Evolutionary conservation across 495 filamentous ascomycete species (phyloP).

Genomic region (Xylaria bambusicola): DNA sequence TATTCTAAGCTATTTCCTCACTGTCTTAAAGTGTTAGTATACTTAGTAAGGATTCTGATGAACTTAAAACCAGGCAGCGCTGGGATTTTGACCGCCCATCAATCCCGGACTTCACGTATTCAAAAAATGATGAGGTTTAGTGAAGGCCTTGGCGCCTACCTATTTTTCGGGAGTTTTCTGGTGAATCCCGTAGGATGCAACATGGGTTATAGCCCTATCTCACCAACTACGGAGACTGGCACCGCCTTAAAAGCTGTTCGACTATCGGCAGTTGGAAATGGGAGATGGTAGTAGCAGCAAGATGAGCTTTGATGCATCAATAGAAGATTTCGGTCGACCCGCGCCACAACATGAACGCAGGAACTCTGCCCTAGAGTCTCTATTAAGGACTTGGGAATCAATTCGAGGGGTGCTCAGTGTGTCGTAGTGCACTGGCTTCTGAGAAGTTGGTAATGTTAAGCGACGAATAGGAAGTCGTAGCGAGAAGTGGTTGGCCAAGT

Average conservation of each 20-base stretch:
- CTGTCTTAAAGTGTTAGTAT: no score
- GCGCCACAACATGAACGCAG: neutral
- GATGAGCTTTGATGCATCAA: neutral
- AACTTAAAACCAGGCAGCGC: neutral
- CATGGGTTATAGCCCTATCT: neutral
- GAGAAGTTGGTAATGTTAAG: neutral
- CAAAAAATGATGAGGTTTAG: no score
- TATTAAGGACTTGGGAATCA: neutral
- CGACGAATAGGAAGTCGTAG: constrained; percentile 17
- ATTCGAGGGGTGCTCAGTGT: constrained; percentile 2
- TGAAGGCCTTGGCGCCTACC: neutral
- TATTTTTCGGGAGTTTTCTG: neutral
- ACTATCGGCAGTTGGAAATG: constrained; percentile 15
- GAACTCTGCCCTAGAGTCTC: constrained; percentile 1
- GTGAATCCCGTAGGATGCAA: neutral
- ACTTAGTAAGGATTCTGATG: neutral
- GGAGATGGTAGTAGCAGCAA: neutral
- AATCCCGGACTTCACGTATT: no score
- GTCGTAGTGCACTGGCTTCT: neutral
- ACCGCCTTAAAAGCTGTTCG: constrained; percentile 2
- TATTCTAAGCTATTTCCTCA: no score
- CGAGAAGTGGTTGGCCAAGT: neutral
- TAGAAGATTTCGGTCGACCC: neutral
- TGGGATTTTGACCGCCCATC: neutral
- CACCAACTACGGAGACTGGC: constrained; percentile 8